Conservation (phyloP, 2,329 filamentous ascomycete genomes). For the Calonectria naviculata region DNA sequence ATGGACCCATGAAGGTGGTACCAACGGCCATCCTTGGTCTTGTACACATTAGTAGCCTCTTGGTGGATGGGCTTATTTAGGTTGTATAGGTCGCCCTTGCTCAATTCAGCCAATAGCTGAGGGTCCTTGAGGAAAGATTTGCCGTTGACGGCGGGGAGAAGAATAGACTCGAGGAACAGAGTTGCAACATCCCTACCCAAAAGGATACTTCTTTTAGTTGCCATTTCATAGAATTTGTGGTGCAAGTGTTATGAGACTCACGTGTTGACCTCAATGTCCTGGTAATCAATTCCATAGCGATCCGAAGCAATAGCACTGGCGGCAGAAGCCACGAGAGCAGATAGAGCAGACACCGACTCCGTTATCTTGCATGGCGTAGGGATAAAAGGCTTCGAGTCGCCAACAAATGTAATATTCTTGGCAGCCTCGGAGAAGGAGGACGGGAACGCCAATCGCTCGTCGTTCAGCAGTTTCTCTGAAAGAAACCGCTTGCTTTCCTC, state of each 20-base stretch:
- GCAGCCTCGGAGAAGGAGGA: conserved; percentile 8
- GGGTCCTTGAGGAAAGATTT: conserved; percentile 30
- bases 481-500: conserved; percentile 12
- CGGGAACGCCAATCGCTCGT: conserved; percentile 5
- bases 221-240: neutral
- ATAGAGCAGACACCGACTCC: conserved; percentile 17
- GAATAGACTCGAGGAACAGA: conserved; percentile 30
- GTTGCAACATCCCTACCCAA: conserved; percentile 22
- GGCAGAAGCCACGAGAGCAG: conserved; percentile 17
- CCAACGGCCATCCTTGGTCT: conserved; percentile 46
- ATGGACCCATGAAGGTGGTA: conserved; percentile 50
- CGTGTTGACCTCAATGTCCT: conserved; percentile 25
- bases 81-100: conserved; percentile 17
- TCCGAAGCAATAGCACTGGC: conserved; percentile 20
- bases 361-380: conserved; percentile 26
- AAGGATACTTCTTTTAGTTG: neutral
- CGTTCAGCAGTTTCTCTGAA: neutral
- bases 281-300: conserved; percentile 23
- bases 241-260: neutral
- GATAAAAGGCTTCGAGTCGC: conserved; percentile 21
- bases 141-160: conserved; percentile 27
- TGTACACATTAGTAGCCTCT: conserved; percentile 48
- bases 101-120: conserved; percentile 2
- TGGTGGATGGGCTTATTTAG: conserved; percentile 41
- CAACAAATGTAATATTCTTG: conserved; percentile 19